phyloP scores from a whole-genome alignment of 2,329 filamentous ascomycete species.

The Beauveria rudraprayagi region DNA sequence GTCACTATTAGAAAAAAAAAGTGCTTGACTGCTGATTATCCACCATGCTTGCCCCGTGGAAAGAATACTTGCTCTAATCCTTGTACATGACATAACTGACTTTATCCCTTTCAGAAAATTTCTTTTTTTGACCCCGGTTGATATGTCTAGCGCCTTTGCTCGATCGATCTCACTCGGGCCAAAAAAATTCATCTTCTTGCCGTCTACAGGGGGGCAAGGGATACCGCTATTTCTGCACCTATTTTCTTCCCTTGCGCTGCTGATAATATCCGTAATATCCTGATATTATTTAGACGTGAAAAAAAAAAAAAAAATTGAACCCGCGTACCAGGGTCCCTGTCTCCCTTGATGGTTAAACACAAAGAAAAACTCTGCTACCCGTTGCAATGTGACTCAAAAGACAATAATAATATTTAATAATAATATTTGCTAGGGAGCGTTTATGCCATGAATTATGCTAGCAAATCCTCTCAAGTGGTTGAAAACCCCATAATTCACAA shows the following conservation, averaged over 20 bases:
- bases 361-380: too few species aligned
- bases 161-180: conserved; percentile 1
- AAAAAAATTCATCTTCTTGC: not conserved
- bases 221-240: not conserved
- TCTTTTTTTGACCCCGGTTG: not conserved
- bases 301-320: too few species aligned
- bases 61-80: not conserved
- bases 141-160: not conserved
- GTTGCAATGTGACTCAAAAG: too few species aligned
- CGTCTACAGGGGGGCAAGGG: not conserved
- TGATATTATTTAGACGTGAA: too few species aligned
- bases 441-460: too few species aligned
- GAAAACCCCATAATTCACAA: too few species aligned
- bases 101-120: not conserved
- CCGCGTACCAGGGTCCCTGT: too few species aligned
- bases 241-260: not conserved
- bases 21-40: not conserved
- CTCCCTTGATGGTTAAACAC: too few species aligned
- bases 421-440: too few species aligned
- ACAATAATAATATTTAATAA: too few species aligned
- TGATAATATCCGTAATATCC: too few species aligned
- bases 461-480: too few species aligned
- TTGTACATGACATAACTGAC: not conserved
- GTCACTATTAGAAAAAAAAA: not conserved
- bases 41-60: not conserved